These are phyloP conservation scores for Gossypium herbaceum DNA, from an alignment of 345 rosid species.

Conservation along the genomic window DNA sequence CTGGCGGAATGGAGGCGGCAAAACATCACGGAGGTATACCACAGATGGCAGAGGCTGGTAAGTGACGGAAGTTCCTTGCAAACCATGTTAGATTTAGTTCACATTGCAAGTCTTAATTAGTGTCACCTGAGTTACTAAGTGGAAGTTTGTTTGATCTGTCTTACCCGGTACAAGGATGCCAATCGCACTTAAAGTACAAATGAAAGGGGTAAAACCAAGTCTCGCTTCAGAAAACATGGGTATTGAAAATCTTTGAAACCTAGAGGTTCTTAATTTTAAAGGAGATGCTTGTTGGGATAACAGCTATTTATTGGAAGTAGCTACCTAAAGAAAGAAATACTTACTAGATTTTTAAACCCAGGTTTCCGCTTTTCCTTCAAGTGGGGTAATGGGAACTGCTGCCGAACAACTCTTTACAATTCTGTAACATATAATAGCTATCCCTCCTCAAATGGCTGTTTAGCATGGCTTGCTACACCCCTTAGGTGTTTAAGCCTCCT, in stretches of 20 bases:
- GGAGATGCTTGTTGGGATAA: neutral
- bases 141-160: neutral
- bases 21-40: slow-evolving; percentile 84
- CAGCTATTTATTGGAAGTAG: no score
- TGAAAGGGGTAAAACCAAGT: neutral
- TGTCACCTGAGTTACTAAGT: neutral
- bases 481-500: no score
- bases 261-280: neutral
- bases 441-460: no score
- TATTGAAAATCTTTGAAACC: neutral
- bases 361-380: no score
- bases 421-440: no score
- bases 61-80: slow-evolving; percentile 9
- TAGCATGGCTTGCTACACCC: no score
- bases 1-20: slow-evolving; percentile 84
- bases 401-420: no score
- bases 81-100: neutral
- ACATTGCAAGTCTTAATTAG: neutral
- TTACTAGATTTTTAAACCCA: no score
- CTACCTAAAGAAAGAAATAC: neutral
- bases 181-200: neutral
- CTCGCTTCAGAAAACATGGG: neutral
- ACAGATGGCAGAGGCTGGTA: slow-evolving; percentile 94
- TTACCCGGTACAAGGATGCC: neutral
- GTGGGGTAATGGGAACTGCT: no score